Conservation (phyloP, 139 green algal genomes). For the Chlorella sp. region DNA sequence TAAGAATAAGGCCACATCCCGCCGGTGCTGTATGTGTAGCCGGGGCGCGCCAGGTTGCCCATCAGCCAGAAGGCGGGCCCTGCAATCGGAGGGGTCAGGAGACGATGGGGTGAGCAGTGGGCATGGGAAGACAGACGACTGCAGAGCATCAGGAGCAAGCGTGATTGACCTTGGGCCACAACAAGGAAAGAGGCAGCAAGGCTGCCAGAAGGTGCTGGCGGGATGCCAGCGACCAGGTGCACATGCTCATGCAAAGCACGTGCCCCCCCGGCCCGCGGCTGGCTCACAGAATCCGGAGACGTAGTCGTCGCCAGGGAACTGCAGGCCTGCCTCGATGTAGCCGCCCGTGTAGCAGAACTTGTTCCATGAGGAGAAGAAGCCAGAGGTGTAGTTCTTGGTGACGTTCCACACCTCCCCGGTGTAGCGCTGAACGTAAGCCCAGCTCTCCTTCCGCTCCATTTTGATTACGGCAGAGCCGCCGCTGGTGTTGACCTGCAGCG, state of each 20-base stretch:
- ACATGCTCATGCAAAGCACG: too few relatives aligned
- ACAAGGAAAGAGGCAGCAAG: too few relatives aligned
- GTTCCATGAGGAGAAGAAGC: conserved; percentile 63
- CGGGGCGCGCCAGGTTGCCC: conserved; percentile 7
- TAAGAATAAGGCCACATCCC: conserved; percentile 1
- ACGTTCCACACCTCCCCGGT: conserved; percentile 22
- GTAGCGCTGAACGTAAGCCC: conserved; percentile 6
- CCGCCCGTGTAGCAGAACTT: conserved; percentile 44
- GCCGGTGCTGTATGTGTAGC: not conserved
- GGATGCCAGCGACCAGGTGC: too few relatives aligned
- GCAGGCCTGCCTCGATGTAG: conserved; percentile 12
- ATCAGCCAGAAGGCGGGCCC: conserved; percentile 23
- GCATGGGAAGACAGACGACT: too few relatives aligned
- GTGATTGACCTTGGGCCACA: too few relatives aligned
- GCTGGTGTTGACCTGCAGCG: conserved; percentile 22
- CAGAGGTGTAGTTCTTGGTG: conserved; percentile 41
- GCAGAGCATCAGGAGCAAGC: too few relatives aligned
- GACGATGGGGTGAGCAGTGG: too few relatives aligned
- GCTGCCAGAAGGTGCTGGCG: too few relatives aligned
- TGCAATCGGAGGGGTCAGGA: not conserved
- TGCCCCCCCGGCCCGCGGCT: too few relatives aligned
- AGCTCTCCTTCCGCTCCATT: conserved; percentile 28
- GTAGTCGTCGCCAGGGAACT: conserved; percentile 12
- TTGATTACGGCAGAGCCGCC: conserved; percentile 37
- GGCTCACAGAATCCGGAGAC: conserved; percentile 6